A percentile compares a stretch with the other conserved stretches of the same genome.
phyloP scores from a whole-genome alignment of 1,139 yeast genomes.

The Zygoascus sp. region DNA sequence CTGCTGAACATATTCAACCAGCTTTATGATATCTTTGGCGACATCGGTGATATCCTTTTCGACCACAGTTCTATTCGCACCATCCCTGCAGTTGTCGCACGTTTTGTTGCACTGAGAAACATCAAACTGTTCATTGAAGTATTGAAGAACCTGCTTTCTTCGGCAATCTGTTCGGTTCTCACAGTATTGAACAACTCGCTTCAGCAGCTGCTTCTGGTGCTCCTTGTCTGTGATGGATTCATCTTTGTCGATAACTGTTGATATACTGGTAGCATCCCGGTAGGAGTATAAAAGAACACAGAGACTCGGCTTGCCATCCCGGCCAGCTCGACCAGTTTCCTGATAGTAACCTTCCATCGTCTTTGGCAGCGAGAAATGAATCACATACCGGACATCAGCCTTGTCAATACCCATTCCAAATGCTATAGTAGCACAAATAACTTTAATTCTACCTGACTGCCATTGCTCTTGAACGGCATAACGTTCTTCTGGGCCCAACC shows the following conservation, averaged over 20 bases:
- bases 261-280: constrained; percentile 43
- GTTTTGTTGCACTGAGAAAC: constrained; percentile 59
- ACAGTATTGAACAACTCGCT: constrained; percentile 87
- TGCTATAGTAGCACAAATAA: constrained; percentile 71
- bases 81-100: constrained; percentile 80
- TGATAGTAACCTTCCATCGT: constrained; percentile 88
- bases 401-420: constrained; percentile 97
- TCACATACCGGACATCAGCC: constrained; percentile 83
- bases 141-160: constrained; percentile 79
- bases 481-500: constrained; percentile 77
- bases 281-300: constrained; percentile 65
- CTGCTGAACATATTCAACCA: constrained; percentile 54
- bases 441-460: constrained; percentile 63
- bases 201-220: constrained; percentile 69
- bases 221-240: constrained; percentile 69
- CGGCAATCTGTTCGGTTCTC: constrained; percentile 90
- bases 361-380: constrained; percentile 78
- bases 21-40: constrained; percentile 54
- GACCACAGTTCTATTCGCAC: constrained; percentile 42
- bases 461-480: constrained; percentile 66
- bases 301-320: constrained; percentile 77
- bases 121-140: constrained; percentile 80
- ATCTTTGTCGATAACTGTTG: constrained; percentile 73
- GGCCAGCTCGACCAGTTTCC: constrained; percentile 93
- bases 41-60: constrained; percentile 65